Base-by-base conservation (phyloP, 2,329 filamentous ascomycete genomes). In the Aspergillus awamori region DNA sequence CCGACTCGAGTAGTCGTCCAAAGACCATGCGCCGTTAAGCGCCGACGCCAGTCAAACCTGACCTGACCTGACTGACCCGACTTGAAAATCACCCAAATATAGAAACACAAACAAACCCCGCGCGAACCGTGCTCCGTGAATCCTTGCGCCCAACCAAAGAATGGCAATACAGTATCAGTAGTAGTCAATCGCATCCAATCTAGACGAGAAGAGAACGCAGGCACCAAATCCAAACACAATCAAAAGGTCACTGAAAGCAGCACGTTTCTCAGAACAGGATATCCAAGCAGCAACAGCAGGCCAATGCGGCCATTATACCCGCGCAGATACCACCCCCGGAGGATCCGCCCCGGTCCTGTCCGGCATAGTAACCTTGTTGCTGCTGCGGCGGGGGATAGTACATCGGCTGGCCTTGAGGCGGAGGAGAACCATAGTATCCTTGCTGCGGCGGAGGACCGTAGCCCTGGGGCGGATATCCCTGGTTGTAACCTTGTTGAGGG, bases 251-350 rank as follows among this genome's bases (percentile, higher is more conserved):
- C 11, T 5, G 33, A 15, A 36, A 5, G 11, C 33, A 36, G 11
- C 33, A 36, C 11, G 13, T 10, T 10, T 17, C 47, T 49, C 75
- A 79, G 60, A 80, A 80, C 56, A 80, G 66, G 53, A 79, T 75
- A 72, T 82, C 80, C 72, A 82, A 74, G 70, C 81, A 83, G 68
- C 81, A 83, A 66, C 81, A 83, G 65, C 80, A 81, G 8, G 81
- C 80, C 59, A 82, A 57, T 17, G 78, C 80, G 51, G 78, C 80
- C 66, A 81, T 68, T 15, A 83, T 72, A 69, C 80, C 81, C 1
- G 80, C 80, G 58, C 81, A 82, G 33, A 80, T 74, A 2, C 80
- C 80, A 8, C 75, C 74, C 11, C 69, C 71, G 4, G 66, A 66
- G 6, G 69, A 69, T 11, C 70, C 66, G 41, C 73, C 67, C 8